Percentiles rank a stretch among this genome's conserved stretches.
These are phyloP conservation scores for Sungouiella thailandica DNA, from an alignment of 805 yeast genomes.

Conservation along the genomic window DNA sequence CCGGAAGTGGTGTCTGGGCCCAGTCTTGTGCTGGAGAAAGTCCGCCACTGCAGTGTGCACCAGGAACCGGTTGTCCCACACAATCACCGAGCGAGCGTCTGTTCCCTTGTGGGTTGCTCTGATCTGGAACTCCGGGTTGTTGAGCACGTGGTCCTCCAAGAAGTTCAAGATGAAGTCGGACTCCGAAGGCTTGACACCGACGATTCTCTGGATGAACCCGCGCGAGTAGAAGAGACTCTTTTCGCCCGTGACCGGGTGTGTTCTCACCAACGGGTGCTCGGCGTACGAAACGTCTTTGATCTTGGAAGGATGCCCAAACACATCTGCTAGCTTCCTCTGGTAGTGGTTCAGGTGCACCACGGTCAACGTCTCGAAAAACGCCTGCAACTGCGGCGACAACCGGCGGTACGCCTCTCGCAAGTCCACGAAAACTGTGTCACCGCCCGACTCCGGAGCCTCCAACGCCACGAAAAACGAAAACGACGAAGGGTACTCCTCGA, in stretches of 20 bases:
- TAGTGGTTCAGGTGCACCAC: constrained; percentile 20
- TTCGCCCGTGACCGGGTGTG: constrained; percentile 26
- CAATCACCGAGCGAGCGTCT: constrained; percentile 19
- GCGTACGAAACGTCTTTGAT: constrained; percentile 18
- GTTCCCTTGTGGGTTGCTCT: constrained; percentile 22
- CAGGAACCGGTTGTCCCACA: constrained; percentile 23
- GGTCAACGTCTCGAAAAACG: constrained; percentile 20
- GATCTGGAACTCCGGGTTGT: constrained; percentile 23
- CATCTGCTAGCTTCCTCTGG: constrained; percentile 14
- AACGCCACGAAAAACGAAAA: constrained; percentile 22
- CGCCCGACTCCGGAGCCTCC: constrained; percentile 23
- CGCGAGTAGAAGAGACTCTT: constrained; percentile 20
- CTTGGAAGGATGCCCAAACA: constrained; percentile 12
- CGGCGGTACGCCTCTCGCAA: constrained; percentile 23
- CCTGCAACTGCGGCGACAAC: constrained; percentile 19
- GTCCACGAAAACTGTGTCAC: constrained; percentile 24
- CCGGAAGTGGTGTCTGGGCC: constrained; percentile 22
- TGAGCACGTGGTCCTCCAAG: constrained; percentile 17
- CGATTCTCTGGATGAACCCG: constrained; percentile 18
- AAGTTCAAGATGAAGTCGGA: constrained; percentile 19
- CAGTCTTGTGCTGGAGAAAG: constrained; percentile 19
- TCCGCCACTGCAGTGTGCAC: constrained; percentile 20
- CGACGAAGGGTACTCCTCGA: constrained; percentile 22
- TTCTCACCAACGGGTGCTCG: constrained; percentile 26
- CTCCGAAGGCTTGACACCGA: constrained; percentile 20